These are phyloP conservation scores for Monilinia aucupariae DNA, from an alignment of 2,329 filamentous ascomycete species.

Conservation along the genomic window DNA sequence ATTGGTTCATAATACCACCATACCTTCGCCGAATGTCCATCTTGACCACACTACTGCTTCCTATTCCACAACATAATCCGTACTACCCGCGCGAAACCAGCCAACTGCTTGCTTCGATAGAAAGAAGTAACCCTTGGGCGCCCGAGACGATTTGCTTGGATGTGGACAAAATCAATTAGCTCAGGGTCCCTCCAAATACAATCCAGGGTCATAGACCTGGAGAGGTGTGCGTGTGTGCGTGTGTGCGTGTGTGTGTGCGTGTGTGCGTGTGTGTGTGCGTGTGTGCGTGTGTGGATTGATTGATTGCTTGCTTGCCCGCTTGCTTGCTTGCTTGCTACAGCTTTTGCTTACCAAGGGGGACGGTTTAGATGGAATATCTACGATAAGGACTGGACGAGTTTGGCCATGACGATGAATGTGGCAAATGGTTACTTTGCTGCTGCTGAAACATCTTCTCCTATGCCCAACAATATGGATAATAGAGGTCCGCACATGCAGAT, in stretches of 20 bases:
- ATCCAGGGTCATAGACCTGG: constrained; percentile 21
- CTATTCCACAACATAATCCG: constrained; percentile 12
- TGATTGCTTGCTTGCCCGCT: not conserved
- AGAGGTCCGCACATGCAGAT: constrained; percentile 17
- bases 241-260: no score
- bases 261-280: no score
- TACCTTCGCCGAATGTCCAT: constrained; percentile 9
- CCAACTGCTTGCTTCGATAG: constrained; percentile 6
- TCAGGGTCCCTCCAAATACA: constrained; percentile 19
- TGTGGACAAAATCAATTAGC: constrained; percentile 12
- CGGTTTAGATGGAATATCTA: constrained; percentile 11
- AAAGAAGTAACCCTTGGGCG: constrained; percentile 1
- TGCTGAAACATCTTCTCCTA: constrained; percentile 18
- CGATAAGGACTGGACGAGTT: not conserved
- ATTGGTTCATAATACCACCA: no score
- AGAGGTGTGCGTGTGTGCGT: constrained; percentile 1
- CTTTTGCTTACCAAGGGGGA: constrained; percentile 2
- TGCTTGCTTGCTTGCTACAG: not conserved
- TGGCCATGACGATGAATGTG: constrained; percentile 24
- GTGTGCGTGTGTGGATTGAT: no score
- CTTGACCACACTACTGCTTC: not conserved
- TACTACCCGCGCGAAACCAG: not conserved
- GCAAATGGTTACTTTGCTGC: constrained; percentile 27
- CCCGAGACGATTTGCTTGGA: constrained; percentile 3
- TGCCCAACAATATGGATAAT: constrained; percentile 11